Percentiles rank a stretch among this genome's conserved stretches.
Conservation (phyloP, 352 stramenopile species). For the Phytophthora podocarpi region DNA sequence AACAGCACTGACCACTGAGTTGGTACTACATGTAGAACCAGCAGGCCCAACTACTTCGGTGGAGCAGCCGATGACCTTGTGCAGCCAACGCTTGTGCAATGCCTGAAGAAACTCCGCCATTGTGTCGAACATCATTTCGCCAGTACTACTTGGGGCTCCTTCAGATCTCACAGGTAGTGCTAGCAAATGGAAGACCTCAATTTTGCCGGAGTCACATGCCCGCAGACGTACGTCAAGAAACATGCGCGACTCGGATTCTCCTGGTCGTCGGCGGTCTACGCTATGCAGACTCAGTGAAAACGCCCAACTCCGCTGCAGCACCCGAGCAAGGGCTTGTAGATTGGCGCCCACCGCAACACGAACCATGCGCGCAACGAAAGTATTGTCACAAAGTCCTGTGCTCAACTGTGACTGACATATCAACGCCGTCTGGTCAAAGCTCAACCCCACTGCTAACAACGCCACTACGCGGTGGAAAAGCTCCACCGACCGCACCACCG, state of each 20-base stretch:
- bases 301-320: conserved; percentile 21
- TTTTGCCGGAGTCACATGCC: conserved; percentile 4
- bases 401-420: conserved; percentile 12
- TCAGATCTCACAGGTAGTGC: conserved; percentile 5
- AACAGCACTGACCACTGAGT: neutral
- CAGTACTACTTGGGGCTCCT: neutral
- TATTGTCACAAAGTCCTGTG: neutral
- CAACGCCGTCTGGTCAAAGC: conserved; percentile 21
- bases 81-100: conserved; percentile 23
- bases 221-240: conserved; percentile 28
- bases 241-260: neutral
- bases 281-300: conserved; percentile 25
- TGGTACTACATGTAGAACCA: neutral
- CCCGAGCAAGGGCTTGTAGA: conserved; percentile 15
- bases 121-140: conserved; percentile 22
- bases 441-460: conserved; percentile 21
- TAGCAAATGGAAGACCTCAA: conserved; percentile 24
- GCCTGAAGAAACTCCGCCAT: conserved; percentile 14
- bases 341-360: conserved; percentile 20
- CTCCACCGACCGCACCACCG: conserved; percentile 6
- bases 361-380: conserved; percentile 6
- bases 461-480: conserved; percentile 21
- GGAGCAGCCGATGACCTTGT: conserved; percentile 27
- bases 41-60: neutral
- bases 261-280: conserved; percentile 8